Base-by-base conservation (phyloP, 192 early-diverging fungal species). In the Coemansia sp. region DNA sequence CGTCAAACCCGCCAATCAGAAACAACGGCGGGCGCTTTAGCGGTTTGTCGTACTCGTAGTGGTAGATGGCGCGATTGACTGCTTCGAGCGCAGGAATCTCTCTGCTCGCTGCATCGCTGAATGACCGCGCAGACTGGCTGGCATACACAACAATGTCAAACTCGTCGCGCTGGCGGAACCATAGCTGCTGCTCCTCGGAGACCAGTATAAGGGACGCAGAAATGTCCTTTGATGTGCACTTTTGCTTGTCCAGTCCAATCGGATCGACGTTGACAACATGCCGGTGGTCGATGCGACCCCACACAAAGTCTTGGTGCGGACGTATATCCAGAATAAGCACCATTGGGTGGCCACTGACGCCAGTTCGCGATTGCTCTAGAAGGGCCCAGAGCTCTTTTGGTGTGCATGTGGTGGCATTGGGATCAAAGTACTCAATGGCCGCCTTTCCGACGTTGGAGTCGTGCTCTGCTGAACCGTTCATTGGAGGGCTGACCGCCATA, bases 311-410 rank as follows among this genome's bases (percentile, higher is more conserved):
- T 29, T 90, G 86, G 41, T 85, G 84, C 35, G 86, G 85, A 14
- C 94, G 85, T 11, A 94, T 84, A 75, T 96, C 94, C 61, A 96
- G 73, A 19, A 95, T 59, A 23, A 96, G 62, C 6, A 91, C 52
- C 13, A 73, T 76, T 0, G 85, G 80, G n/a, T 64, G 65, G 9
- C 69, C 74, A 45, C 42, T 38, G 7, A 40, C 74, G 55, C 46
- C 55, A 20, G 40, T 79, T 65, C 19, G 63, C 29, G 59, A 88
- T 36, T 55, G 81, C 76, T n/a, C 72, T 35, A 46, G 67, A 48
- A 36, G 84, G 20, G 9, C 62, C 63, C 42, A 69, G 48, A 49
- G 86, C 80, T 48, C 73, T 69, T 40, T 78, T 66, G 35, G 54
- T 34, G 32, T 83, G 40, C n/a, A 76, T 33, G 59, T 63, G 58